These are phyloP conservation scores for Pichia nakasei DNA, from an alignment of 805 yeast species.

Conservation along the genomic window DNA sequence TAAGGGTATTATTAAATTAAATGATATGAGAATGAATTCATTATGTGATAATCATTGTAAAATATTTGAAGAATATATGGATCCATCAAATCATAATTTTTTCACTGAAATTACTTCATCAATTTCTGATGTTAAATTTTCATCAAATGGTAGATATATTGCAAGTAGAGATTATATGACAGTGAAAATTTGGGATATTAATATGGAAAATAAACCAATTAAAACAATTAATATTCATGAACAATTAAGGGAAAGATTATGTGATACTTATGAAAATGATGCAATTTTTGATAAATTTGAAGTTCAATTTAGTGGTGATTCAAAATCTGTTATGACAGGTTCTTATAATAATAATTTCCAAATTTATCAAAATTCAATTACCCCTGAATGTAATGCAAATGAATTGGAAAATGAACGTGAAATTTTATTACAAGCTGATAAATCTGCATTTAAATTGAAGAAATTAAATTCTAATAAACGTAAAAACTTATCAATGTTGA, in stretches of 20 bases:
- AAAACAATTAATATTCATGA: conserved; percentile 95
- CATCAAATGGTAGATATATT: conserved; percentile 86
- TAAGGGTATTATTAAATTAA: conserved; percentile 89
- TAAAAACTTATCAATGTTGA: conserved; percentile 34
- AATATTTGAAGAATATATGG: conserved; percentile 86
- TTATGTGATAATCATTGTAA: conserved; percentile 85
- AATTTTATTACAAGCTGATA: conserved; percentile 92
- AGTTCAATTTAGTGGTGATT: conserved; percentile 91
- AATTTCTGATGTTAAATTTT: conserved; percentile 87
- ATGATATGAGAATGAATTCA: conserved; percentile 95
- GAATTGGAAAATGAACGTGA: conserved; percentile 38
- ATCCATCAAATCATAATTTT: conserved; percentile 87
- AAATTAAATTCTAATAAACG: conserved; percentile 38
- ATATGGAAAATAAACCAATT: conserved; percentile 92
- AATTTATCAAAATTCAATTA: conserved; percentile 83
- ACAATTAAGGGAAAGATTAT: conserved; percentile 81
- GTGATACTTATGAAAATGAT: conserved; percentile 97
- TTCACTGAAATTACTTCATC: conserved; percentile 95
- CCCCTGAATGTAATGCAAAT: conserved; percentile 8
- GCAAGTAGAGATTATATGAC: conserved; percentile 97
- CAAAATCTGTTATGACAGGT: conserved; percentile 89
- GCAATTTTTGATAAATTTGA: conserved; percentile 98
- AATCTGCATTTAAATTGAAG: conserved; percentile 85
- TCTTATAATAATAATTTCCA: conserved; percentile 94
- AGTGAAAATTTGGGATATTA: conserved; percentile 95